Percentiles rank a stretch among this genome's conserved stretches.
These are phyloP conservation scores for Colletotrichum echinochloae DNA, from an alignment of 2,329 filamentous ascomycete species.

Conservation along the genomic window DNA sequence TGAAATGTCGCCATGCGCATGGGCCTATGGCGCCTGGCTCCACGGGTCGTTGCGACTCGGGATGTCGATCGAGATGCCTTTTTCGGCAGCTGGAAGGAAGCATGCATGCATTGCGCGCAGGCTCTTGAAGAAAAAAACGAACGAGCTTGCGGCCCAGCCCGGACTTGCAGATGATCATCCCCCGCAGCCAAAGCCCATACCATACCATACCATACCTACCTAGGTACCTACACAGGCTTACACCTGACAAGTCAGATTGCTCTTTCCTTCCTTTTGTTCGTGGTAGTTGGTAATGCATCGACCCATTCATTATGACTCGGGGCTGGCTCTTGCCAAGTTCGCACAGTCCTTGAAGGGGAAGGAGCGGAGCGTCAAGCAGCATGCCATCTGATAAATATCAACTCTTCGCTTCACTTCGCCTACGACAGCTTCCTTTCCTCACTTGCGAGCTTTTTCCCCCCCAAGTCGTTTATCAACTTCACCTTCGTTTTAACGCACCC, in stretches of 20 bases:
- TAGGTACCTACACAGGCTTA: not conserved
- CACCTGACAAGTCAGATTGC: not conserved
- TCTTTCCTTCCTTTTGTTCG: no score
- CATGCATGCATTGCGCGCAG: not conserved
- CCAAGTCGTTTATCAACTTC: not conserved
- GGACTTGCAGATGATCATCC: constrained; percentile 20
- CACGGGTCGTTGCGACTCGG: not conserved
- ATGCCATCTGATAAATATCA: not conserved
- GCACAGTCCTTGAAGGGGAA: not conserved
- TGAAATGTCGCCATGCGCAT: constrained; percentile 16
- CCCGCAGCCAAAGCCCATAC: not conserved
- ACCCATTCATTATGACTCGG: no score
- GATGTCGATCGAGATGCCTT: constrained; percentile 22
- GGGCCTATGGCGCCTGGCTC: not conserved
- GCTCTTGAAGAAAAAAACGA: not conserved
- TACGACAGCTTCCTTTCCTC: not conserved
- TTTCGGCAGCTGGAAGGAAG: constrained; percentile 28
- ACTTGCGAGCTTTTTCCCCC: constrained; percentile 1
- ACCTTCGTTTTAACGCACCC: not conserved
- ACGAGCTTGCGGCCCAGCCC: constrained; percentile 4
- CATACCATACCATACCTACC: no score
- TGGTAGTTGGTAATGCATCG: no score
- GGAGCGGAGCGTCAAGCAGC: not conserved
- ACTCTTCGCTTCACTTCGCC: not conserved
- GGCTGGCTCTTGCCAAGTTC: no score